Percentiles rank a stretch among this genome's conserved stretches.
Conservation (phyloP, 768 basidiomycete species). For the Hirschioporus abietinus region DNA sequence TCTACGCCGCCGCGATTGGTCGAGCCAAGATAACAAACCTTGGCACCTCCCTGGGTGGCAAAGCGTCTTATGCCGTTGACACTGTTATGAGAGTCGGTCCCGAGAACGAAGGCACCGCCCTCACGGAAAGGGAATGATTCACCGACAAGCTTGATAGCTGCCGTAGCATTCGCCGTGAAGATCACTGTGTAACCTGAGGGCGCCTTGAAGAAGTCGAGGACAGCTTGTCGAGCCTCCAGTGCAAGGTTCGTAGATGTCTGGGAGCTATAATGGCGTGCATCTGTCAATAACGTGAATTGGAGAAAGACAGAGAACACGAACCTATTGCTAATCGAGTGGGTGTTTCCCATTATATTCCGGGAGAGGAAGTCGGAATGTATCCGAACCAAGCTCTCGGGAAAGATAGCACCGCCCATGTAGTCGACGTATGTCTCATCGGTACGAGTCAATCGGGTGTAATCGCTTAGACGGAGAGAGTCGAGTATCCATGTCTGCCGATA, state of each 20-base stretch:
- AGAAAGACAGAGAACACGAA: constrained; percentile 25
- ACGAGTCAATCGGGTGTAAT: constrained; percentile 54
- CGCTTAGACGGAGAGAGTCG: constrained; percentile 59
- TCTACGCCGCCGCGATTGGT: constrained; percentile 64
- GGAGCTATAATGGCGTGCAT: constrained; percentile 43
- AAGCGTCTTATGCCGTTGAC: constrained; percentile 79
- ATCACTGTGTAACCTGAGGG: constrained; percentile 73
- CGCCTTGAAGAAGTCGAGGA: constrained; percentile 74
- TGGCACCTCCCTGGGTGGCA: constrained; percentile 49
- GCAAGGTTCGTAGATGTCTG: constrained; percentile 61
- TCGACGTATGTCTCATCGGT: constrained; percentile 75
- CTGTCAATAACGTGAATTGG: background rate
- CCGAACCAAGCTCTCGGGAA: constrained; percentile 71
- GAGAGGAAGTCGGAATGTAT: constrained; percentile 67
- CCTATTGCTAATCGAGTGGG: constrained; percentile 81
- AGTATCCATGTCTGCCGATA: constrained; percentile 67
- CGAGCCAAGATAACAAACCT: constrained; percentile 60
- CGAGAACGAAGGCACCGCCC: constrained; percentile 59
- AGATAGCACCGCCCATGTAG: constrained; percentile 81
- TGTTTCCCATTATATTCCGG: constrained; percentile 68
- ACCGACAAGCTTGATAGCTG: constrained; percentile 75
- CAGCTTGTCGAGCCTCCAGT: constrained; percentile 63
- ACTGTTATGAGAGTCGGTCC: constrained; percentile 79
- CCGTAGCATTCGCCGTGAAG: constrained; percentile 78
- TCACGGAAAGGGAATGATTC: constrained; percentile 69